Evolutionary conservation across 768 basidiomycete species (phyloP).

Genomic region (Leccinum incarnatum): DNA sequence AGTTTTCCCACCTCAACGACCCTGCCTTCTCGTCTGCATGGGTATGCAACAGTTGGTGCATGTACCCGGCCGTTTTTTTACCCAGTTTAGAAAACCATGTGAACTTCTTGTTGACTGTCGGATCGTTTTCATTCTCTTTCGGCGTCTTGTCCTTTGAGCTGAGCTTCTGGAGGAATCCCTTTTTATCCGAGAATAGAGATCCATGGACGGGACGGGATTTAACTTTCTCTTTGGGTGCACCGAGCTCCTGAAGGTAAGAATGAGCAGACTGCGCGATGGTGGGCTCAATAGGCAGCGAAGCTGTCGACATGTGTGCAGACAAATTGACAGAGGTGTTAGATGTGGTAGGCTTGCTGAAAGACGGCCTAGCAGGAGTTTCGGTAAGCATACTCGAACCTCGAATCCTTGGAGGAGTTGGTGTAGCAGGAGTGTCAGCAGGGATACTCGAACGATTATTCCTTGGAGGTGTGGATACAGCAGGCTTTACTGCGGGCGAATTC

Average conservation of each 20-base stretch:
- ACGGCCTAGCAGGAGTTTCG: constrained; percentile 26
- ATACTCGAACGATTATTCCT: constrained; percentile 17
- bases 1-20: constrained; percentile 77
- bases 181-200: constrained; percentile 44
- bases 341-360: constrained; percentile 1
- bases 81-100: constrained; percentile 56
- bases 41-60: constrained; percentile 65
- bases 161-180: constrained; percentile 53
- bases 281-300: constrained; percentile 45
- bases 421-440: constrained; percentile 17
- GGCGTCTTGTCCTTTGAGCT: constrained; percentile 28
- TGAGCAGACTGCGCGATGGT: constrained; percentile 64
- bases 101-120: constrained; percentile 37
- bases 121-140: constrained; percentile 33
- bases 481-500: constrained; percentile 18
- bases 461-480: constrained; percentile 17
- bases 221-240: constrained; percentile 56
- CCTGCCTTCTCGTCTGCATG: constrained; percentile 55
- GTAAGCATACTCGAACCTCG: constrained; percentile 16
- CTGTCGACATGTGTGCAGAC: constrained; percentile 34
- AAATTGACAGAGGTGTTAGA: constrained; percentile 21
- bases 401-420: constrained; percentile 19
- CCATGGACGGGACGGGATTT: constrained; percentile 67
- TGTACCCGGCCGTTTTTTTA: constrained; percentile 55
- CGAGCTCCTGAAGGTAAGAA: constrained; percentile 60